Base-by-base conservation (phyloP, 169 alveolate species). In the Plasmodium cynomolgi region DNA sequence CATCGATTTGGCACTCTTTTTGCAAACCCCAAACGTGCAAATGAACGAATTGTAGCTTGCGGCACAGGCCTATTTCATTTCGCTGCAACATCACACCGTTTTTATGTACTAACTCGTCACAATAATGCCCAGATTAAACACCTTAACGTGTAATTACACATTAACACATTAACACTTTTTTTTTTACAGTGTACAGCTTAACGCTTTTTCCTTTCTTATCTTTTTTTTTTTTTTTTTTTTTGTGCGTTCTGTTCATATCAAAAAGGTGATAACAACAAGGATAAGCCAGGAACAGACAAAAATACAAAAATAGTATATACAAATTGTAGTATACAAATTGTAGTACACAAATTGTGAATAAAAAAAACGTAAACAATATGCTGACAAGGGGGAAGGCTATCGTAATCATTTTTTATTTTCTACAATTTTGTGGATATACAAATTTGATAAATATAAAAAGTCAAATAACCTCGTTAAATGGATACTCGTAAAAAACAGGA, bases 371-470 rank as follows among this genome's bases (percentile, higher is more conserved):
- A 34, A 33, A 31, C 88, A 88, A 79, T 79, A 79, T 79, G 94
- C 58, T 88, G 47, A 88, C 94, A 79, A 56, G 88, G 37, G 94
- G 94, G 47, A 58, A 88, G 73, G 83, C 81, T 80, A 81, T 88
- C 41, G 72, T 74, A 56, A 74, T 88, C 47, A 88, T 68, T 9
- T 50, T 62, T 11, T 88, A 8, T 62, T 71, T 39, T 79, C 91
- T 74, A 79, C 94, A 33, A 74, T 88, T 88, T 26, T 88, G 20
- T 88, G 94, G 94, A 88, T 88, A 88, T 79, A 88, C 72, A 80
- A 79, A 37, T 79, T 79, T 20, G 94, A 88, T 83, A 77, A 88
- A 81, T 88, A 88, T 80, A 88, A 88, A 88, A 88, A 88, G 23
- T 80, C 94, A 81, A 73, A 88, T 11, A 33, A 80, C 72, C 47